Evolutionary conservation across 805 yeast genomes (phyloP).

Genomic region (Zygosaccharomyces pseudorouxii): DNA sequence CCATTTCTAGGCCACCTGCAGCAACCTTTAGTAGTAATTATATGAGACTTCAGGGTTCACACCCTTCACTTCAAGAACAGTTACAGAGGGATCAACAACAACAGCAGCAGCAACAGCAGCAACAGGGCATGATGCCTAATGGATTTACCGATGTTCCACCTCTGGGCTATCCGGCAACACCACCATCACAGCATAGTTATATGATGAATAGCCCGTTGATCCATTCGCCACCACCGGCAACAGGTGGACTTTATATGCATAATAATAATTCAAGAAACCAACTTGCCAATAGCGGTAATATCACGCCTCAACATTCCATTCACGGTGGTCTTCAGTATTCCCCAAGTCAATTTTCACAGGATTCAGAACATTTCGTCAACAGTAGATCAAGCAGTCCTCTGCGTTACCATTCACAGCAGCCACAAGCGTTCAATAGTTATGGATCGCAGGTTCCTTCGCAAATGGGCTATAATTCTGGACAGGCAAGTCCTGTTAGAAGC

Average conservation of each 20-base stretch:
- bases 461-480: constrained; percentile 8
- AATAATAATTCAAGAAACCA: constrained; percentile 30
- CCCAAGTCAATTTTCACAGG: constrained; percentile 29
- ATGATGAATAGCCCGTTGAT: constrained; percentile 16
- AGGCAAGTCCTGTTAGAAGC: constrained; percentile 26
- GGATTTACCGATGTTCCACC: constrained; percentile 33
- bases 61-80: constrained; percentile 36
- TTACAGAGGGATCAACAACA: constrained; percentile 17
- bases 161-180: constrained; percentile 32
- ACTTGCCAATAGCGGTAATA: constrained; percentile 14
- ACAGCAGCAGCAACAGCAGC: constrained; percentile 1
- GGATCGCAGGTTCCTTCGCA: constrained; percentile 7
- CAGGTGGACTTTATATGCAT: constrained; percentile 26
- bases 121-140: constrained; percentile 9
- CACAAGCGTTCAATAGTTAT: constrained; percentile 17
- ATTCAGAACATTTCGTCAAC: constrained; percentile 24
- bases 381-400: constrained; percentile 27
- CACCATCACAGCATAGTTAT: constrained; percentile 21
- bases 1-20: constrained; percentile 32
- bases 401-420: constrained; percentile 18
- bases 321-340: constrained; percentile 13
- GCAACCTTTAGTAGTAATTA: constrained; percentile 37
- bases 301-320: constrained; percentile 1
- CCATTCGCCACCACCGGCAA: constrained; percentile 27
- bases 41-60: constrained; percentile 38